Conservation (phyloP, 108 stramenopile genomes). For the Mayamaea pseudoterrestris region DNA sequence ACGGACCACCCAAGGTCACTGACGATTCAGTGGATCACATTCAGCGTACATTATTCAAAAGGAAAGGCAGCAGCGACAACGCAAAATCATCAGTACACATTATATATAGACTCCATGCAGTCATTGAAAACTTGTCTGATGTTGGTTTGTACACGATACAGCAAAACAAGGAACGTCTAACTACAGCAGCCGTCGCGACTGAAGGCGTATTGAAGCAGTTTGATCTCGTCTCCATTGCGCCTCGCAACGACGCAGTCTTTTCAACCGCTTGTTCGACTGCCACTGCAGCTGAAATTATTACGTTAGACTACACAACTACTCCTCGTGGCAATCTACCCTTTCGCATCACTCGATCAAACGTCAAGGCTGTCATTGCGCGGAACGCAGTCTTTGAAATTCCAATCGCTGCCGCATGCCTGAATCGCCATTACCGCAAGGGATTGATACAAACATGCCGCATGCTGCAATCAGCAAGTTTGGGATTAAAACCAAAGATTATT, state of each 20-base stretch:
- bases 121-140: slow-evolving; percentile 58
- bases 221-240: slow-evolving; percentile 53
- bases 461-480: slow-evolving; percentile 22
- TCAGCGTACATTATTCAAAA: slow-evolving; percentile 17
- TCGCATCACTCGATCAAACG: slow-evolving; percentile 33
- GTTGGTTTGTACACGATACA: slow-evolving; percentile 14
- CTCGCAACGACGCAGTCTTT: slow-evolving; percentile 50
- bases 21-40: slow-evolving; percentile 32
- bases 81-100: background rate
- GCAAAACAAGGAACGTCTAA: background rate
- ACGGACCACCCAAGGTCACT: slow-evolving; percentile 33
- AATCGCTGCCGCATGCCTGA: slow-evolving; percentile 47
- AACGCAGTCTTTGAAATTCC: slow-evolving; percentile 49
- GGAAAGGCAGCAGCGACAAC: background rate
- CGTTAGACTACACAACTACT: slow-evolving; percentile 46
- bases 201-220: slow-evolving; percentile 31
- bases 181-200: background rate
- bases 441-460: slow-evolving; percentile 45
- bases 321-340: slow-evolving; percentile 39
- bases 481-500: slow-evolving; percentile 30
- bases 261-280: slow-evolving; percentile 43
- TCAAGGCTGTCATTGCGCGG: slow-evolving; percentile 26
- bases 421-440: slow-evolving; percentile 40
- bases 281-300: slow-evolving; percentile 38
- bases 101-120: slow-evolving; percentile 42